Evolutionary conservation across 1,284 basidiomycete genomes (phyloP), one percentile per base, ranked within the genome.

Genomic region (Amylostereum areolatum): DNA sequence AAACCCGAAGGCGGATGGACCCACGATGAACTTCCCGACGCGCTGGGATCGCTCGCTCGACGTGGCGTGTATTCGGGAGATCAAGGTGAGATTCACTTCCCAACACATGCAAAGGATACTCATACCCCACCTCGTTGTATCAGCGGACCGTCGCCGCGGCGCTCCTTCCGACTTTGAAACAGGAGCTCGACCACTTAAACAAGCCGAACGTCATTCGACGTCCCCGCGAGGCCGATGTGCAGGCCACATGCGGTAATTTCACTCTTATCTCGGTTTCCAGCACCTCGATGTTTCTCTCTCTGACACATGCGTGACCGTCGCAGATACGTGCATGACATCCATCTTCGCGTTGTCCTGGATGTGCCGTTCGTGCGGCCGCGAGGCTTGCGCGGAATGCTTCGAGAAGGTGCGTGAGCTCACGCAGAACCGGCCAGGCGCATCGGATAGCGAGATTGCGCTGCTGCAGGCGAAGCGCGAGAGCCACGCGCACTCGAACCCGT

Each of bases 301-400:
- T 11, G 28, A 25, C 41, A 5, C 30, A 49, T 52, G 51, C 46
- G 50, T 43, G 27, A 51, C 27, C 32, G 6, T 47, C 41, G 37
- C 59, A 92, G 92, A 97, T 66, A 92, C 88, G 2, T 97, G 95
- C 65, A 86, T 89, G 70, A 93, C 92, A 3, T 92, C 91, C 11
- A 83, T 97, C 52, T 96, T 97, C 65, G 86, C 86, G 5, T 85
- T 84, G 50, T 89, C 83, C 51, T 97, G 86, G 81, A 88, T 94
- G 76, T 97, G 94, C 65, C 75, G 81, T 7, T 63, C 78, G n/a
- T 97, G 94, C 64, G 94, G 92, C 1, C 82, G 91, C 11, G 95
- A 97, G 66, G 84, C 89, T 12, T 97, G 94, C 62, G 74, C 83
- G 1, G 85, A 89, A 48, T 97, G 95, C 63, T 90, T 82, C 60